A percentile compares a stretch with the other conserved stretches of the same genome.
Evolutionary conservation across 768 basidiomycete species (phyloP).

Genomic region (Pisolithus albus): DNA sequence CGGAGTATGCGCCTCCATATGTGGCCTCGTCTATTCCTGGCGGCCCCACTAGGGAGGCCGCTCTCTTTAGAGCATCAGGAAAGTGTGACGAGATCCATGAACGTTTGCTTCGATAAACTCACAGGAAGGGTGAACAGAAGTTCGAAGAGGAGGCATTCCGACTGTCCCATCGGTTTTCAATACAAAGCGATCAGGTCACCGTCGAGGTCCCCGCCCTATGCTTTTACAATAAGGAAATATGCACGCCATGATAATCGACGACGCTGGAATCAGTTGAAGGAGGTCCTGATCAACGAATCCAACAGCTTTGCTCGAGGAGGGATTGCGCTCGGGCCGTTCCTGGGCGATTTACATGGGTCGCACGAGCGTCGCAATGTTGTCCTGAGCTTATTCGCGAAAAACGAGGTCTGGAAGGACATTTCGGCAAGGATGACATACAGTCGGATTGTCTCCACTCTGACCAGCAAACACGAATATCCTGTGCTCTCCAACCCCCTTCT

Average conservation of each 20-base stretch:
- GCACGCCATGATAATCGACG: constrained; percentile 59
- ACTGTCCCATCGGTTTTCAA: constrained; percentile 33
- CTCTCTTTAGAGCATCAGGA: constrained; percentile 52
- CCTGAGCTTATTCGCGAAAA: constrained; percentile 33
- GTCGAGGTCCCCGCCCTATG: constrained; percentile 46
- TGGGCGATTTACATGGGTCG: constrained; percentile 46
- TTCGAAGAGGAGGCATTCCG: constrained; percentile 45
- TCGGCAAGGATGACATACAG: constrained; percentile 40
- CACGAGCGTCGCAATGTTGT: constrained; percentile 26
- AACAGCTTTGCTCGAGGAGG: constrained; percentile 30
- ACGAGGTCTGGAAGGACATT: constrained; percentile 35
- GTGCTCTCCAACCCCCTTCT: constrained; percentile 38
- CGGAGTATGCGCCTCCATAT: constrained; percentile 53
- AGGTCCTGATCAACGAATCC: constrained; percentile 31
- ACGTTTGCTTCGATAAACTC: background rate
- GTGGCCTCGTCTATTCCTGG: constrained; percentile 17
- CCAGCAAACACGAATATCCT: constrained; percentile 24
- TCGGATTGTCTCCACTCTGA: constrained; percentile 33
- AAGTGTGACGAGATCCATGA: constrained; percentile 1
- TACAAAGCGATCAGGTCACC: constrained; percentile 25
- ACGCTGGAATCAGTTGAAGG: constrained; percentile 45
- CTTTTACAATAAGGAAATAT: constrained; percentile 40
- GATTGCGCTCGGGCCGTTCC: constrained; percentile 45
- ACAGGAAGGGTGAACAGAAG: constrained; percentile 30
- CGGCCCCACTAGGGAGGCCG: constrained; percentile 11